Evolutionary conservation across 2,329 filamentous ascomycete species (phyloP), one percentile per base, ranked within the genome.

Genomic region (Alternaria sp.): DNA sequence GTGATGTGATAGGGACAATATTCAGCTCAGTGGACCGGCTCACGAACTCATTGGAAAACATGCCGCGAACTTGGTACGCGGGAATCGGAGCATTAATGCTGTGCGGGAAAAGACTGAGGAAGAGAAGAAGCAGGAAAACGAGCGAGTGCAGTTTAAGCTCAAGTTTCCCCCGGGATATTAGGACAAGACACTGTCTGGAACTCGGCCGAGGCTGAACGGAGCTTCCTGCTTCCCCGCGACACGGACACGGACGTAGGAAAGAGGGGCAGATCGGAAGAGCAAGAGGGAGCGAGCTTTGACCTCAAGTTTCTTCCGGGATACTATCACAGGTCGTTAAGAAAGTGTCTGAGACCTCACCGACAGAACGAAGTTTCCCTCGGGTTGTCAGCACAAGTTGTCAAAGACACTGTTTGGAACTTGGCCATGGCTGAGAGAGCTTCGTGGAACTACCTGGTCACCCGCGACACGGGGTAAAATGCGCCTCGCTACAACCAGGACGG

Each of bases 31-130:
- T 54, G 74, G 77, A 10, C 69, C 68, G 45, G 78, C 76, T 28
- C 76, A 80, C 55, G 57, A 71, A 59, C 74, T 79, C 70, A 77
- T 81, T 61, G 79, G 77, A 67, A 70, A 61, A 52, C 73, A 78
- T 59, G 73, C 78, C 67, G 78, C 73, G 57, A 70, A 66, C 59
- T 67, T 81, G 54, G 61, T 80, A 46, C 71, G 69, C 57, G 61
- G 59, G 13, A 79, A 79, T 61, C 66, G 69, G 46, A 77, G 73
- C 54, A 65, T 76, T 69, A 77, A 79, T 62, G 55, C 47, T 50
- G 66, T 70, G 63, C 69, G 63, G 62, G 62, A 59, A 17, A 40
- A 40, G 36, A 40, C 8, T 40, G 36, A 40, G n/a, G 36, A 40
- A 40, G 36, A 40, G 36, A 40, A 40, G 36, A 40, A 40, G n/a